These are phyloP conservation scores for Colletotrichum costaricense DNA, from an alignment of 2,329 filamentous ascomycete species.

Conservation along the genomic window DNA sequence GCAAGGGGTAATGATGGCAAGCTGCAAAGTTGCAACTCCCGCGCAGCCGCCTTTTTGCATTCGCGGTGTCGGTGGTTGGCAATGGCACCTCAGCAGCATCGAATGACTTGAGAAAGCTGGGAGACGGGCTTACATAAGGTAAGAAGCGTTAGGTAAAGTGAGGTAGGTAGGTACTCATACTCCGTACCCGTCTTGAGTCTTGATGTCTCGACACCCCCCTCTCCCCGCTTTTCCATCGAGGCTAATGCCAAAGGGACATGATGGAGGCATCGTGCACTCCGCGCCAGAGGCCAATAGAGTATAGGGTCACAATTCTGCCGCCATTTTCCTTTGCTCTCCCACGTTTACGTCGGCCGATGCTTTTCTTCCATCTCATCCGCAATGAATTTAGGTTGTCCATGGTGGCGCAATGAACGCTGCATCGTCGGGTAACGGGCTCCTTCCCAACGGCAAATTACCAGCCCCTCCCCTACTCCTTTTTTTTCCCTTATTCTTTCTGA, in stretches of 20 bases:
- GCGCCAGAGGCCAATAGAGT: not conserved
- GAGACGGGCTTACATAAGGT: no score
- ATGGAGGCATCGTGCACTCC: not conserved
- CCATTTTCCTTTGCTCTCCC: not conserved
- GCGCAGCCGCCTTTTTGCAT: not conserved
- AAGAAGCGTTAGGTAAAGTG: not conserved
- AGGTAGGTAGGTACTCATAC: not conserved
- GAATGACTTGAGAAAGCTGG: not conserved
- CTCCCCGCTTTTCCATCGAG: not conserved
- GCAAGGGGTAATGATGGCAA: not conserved
- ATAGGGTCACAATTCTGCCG: not conserved
- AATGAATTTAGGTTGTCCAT: not conserved
- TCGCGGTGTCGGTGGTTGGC: conserved; percentile 12
- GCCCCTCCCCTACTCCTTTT: not conserved
- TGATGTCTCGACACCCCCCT: not conserved
- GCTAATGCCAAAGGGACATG: not conserved
- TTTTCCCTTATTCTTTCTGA: not conserved
- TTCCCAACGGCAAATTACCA: not conserved
- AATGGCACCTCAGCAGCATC: not conserved
- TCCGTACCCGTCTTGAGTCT: no score
- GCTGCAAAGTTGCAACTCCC: no score
- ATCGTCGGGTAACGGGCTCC: not conserved
- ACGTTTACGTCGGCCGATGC: not conserved
- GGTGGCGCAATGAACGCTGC: not conserved
- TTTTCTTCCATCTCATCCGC: not conserved